Conservation (phyloP, 208 protist species). For the Vickermania ingenoplastis region DNA sequence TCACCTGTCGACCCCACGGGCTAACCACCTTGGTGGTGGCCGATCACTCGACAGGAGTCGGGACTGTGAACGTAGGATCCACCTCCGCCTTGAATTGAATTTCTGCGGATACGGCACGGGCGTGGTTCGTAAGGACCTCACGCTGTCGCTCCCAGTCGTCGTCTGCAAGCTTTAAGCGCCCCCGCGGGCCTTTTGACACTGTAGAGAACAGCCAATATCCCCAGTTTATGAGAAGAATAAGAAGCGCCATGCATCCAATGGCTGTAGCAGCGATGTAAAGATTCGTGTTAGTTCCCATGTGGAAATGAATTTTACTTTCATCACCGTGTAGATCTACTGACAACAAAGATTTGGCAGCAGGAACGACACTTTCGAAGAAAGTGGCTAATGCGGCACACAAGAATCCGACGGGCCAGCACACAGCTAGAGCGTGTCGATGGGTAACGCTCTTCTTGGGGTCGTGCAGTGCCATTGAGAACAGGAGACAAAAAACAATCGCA, state of each 20-base stretch:
- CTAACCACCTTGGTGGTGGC: too few species aligned
- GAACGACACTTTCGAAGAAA: neutral
- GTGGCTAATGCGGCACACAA: neutral
- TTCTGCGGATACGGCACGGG: conserved; percentile 45
- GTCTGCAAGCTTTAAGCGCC: conserved; percentile 26
- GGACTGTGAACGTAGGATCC: neutral
- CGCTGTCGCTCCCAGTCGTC: conserved; percentile 71
- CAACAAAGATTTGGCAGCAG: neutral
- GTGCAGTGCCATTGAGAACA: neutral
- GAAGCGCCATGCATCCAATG: neutral
- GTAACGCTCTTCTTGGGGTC: neutral
- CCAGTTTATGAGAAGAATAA: neutral
- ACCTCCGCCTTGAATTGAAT: conserved; percentile 17
- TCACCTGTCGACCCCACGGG: too few species aligned
- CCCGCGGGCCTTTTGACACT: neutral
- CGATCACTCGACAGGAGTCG: neutral
- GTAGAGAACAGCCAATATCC: neutral
- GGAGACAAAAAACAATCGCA: neutral
- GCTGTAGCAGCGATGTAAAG: neutral
- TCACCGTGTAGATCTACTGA: neutral
- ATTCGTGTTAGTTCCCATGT: neutral
- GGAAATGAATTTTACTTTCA: neutral
- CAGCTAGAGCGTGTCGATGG: neutral
- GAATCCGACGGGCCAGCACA: neutral
- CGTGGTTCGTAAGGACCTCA: conserved; percentile 46